These are phyloP conservation scores for Lepidium campestre DNA, from an alignment of 441 rosid genomes.

Conservation along the genomic window DNA sequence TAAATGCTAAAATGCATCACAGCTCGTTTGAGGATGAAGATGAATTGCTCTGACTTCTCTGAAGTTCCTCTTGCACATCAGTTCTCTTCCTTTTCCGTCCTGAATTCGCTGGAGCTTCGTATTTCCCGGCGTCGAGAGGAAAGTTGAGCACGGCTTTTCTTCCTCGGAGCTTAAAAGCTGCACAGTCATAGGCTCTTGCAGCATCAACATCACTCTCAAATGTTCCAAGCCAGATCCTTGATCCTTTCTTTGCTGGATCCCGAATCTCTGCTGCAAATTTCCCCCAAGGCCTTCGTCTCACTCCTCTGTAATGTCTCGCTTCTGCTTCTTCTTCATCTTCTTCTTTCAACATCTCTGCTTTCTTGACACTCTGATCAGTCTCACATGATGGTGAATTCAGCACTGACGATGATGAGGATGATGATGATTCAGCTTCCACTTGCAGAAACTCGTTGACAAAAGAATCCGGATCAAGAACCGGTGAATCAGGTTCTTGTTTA, in stretches of 20 bases:
- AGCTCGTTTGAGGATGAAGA: slow-evolving; percentile 20
- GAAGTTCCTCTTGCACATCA: slow-evolving; percentile 18
- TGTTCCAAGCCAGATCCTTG: slow-evolving; percentile 85
- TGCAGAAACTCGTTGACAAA: slow-evolving; percentile 20
- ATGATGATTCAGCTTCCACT: slow-evolving; percentile 9
- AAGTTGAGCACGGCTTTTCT: slow-evolving; percentile 78
- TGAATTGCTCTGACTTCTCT: slow-evolving; percentile 26
- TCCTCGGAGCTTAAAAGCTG: slow-evolving; percentile 81
- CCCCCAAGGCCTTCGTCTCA: slow-evolving; percentile 84
- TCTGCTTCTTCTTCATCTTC: slow-evolving; percentile 22
- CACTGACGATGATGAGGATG: slow-evolving; percentile 2
- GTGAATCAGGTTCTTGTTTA: slow-evolving; percentile 34
- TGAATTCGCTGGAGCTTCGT: slow-evolving; percentile 35
- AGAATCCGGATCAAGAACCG: slow-evolving; percentile 17
- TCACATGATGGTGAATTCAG: slow-evolving; percentile 19
- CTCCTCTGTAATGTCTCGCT: slow-evolving; percentile 71
- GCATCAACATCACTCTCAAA: slow-evolving; percentile 69
- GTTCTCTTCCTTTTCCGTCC: slow-evolving; percentile 49
- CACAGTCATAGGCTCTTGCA: slow-evolving; percentile 83
- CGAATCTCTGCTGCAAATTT: slow-evolving; percentile 90
- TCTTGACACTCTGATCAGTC: slow-evolving; percentile 21
- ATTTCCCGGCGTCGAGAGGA: slow-evolving; percentile 66
- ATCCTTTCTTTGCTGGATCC: slow-evolving; percentile 69
- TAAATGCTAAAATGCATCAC: slow-evolving; percentile 8
- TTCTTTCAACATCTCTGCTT: neutral